Base-by-base conservation (phyloP, 495 filamentous ascomycete species). In the Aspergillus indologenus region DNA sequence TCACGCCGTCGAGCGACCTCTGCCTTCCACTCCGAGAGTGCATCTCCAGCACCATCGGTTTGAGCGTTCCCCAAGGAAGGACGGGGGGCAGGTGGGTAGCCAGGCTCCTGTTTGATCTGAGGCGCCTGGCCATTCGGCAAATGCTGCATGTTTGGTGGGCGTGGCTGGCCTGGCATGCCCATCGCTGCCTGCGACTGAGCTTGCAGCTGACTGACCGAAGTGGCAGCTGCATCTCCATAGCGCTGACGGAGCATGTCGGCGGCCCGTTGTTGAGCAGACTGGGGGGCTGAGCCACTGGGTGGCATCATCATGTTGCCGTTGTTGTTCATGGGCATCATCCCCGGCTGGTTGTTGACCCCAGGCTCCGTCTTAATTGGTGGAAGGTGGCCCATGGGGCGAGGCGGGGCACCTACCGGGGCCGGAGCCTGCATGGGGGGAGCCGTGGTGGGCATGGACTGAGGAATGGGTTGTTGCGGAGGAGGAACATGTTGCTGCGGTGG, bases 311-410 rank as follows among this genome's bases (percentile, higher is more conserved):
- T n/a, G 45, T 65, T 65, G 58, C 65, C 71, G 66, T 71, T 71
- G 46, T 65, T 65, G 59, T 66, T 71, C 67, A 71, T 73, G 43
- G 64, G 63, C 3, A 77, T 65, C 69, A 79, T 68, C 45, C 71
- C 72, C 34, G 76, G 67, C 55, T 76, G 73, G 23, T 75, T 79
- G 46, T 82, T 81, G 17, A 78, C 58, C n/a, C 81, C 85, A 18
- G 88, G 85, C 66, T 96, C 92, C 1, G 79, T 74, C 74, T 96
- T 96, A 72, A 96, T 86, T 21, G 78, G 79, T 55, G 76, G 69
- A 0, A 71, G 65, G 47, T 77, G 76, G 17, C 71, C 73, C 69
- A 82, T 76, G 17, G 49, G 50, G 31, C 54, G 19, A 21, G 70
- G 55, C 21, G 66, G 64, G 19, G 69, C 50, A 12, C 59, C 61